Conservation (phyloP, 352 stramenopile genomes). For the Pythium grandisporangium region DNA sequence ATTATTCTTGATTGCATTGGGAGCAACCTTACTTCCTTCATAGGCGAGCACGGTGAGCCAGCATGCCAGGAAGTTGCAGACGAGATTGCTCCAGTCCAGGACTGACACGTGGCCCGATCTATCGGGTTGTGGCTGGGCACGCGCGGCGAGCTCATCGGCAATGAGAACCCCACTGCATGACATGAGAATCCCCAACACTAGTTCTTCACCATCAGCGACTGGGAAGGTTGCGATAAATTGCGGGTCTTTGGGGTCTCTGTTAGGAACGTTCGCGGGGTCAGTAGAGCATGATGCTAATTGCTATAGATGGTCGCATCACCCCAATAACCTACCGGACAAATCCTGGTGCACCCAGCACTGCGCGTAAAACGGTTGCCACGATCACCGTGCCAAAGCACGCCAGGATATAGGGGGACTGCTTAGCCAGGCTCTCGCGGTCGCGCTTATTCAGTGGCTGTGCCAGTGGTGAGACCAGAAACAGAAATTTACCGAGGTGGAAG, state of each 20-base stretch:
- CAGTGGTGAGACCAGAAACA: slow-evolving; percentile 9
- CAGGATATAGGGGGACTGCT: too few relatives aligned
- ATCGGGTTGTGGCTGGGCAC: slow-evolving; percentile 8
- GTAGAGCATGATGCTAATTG: slow-evolving; percentile 2
- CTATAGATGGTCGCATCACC: too few relatives aligned
- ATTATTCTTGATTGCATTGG: slow-evolving; percentile 17
- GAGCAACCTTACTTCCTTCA: slow-evolving; percentile 17
- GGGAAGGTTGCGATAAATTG: slow-evolving; percentile 23
- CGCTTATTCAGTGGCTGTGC: slow-evolving; percentile 7
- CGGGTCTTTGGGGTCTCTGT: slow-evolving; percentile 72
- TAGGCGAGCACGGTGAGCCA: slow-evolving; percentile 24
- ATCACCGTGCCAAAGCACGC: too few relatives aligned
- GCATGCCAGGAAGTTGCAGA: slow-evolving; percentile 27
- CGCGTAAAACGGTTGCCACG: slow-evolving; percentile 10
- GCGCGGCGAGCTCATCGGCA: slow-evolving; percentile 14
- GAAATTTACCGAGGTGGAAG: slow-evolving; percentile 41
- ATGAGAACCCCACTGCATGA: slow-evolving; percentile 22
- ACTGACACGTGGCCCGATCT: slow-evolving; percentile 8
- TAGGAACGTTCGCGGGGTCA: too few relatives aligned
- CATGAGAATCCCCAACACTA: slow-evolving; percentile 32
- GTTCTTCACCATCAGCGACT: slow-evolving; percentile 25
- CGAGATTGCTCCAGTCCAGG: slow-evolving; percentile 23
- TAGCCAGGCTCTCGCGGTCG: too few relatives aligned
- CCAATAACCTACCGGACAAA: slow-evolving; percentile 14
- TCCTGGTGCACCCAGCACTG: slow-evolving; percentile 14